phyloP scores from a whole-genome alignment of 2,329 filamentous ascomycete species.

The Cyphellophora attinorum region DNA sequence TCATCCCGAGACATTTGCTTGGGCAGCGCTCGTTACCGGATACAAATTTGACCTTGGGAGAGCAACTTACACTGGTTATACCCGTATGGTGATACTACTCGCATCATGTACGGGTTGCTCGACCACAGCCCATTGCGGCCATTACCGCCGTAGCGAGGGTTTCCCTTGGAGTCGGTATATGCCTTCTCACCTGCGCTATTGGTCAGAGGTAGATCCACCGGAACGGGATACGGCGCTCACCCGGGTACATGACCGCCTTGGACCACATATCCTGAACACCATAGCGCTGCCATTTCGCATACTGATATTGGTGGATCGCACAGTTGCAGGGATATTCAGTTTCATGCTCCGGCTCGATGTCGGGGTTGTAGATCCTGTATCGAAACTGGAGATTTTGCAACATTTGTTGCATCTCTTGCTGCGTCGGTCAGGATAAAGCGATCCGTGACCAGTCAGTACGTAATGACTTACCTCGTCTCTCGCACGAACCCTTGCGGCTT shows the following conservation, averaged over 20 bases:
- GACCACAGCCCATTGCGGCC: constrained; percentile 16
- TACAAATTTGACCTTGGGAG: too few species aligned
- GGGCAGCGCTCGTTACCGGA: too few species aligned
- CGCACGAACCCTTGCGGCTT: constrained; percentile 28
- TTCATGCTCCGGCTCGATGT: constrained; percentile 40
- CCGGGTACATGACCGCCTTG: constrained; percentile 38
- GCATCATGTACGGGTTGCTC: constrained; percentile 26
- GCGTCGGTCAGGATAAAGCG: constrained; percentile 1
- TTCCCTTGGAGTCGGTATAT: constrained; percentile 22
- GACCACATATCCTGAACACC: constrained; percentile 33
- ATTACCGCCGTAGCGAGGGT: constrained; percentile 1
- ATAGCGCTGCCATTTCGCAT: constrained; percentile 27
- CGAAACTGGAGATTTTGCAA: constrained; percentile 31
- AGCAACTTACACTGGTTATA: constrained; percentile 16
- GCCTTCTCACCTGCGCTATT: constrained; percentile 10
- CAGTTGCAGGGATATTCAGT: constrained; percentile 30
- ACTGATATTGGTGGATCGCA: constrained; percentile 30
- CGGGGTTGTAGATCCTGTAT: constrained; percentile 34
- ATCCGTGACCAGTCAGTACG: background rate
- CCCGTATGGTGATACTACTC: constrained; percentile 27
- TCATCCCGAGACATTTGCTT: too few species aligned
- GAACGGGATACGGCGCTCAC: constrained; percentile 15
- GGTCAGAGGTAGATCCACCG: background rate
- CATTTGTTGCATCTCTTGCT: constrained; percentile 35
- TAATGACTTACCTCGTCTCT: constrained; percentile 25